Percentiles rank a stretch among this genome's conserved stretches.
These are phyloP conservation scores for Fomitopsis serialis DNA, from an alignment of 768 basidiomycete species.

Conservation along the genomic window DNA sequence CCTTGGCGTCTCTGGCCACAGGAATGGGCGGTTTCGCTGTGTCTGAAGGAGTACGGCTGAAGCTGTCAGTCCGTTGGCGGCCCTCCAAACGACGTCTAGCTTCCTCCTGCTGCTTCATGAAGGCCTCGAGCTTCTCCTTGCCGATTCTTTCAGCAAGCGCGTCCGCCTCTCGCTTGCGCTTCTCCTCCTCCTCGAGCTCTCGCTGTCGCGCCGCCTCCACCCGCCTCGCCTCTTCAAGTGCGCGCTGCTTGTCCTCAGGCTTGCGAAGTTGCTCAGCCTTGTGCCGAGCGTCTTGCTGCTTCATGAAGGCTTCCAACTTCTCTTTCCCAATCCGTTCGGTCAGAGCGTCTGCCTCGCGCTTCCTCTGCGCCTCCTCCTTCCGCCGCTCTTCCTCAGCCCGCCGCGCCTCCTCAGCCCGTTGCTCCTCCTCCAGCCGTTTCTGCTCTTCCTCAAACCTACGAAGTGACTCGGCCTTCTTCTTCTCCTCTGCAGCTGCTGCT, in stretches of 20 bases:
- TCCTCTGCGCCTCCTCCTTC: conserved; percentile 10
- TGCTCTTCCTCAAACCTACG: conserved; percentile 24
- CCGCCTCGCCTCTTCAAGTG: conserved; percentile 24
- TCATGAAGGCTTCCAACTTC: not conserved
- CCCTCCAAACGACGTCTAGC: not conserved
- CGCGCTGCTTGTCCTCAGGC: conserved; percentile 27
- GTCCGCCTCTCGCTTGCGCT: not conserved
- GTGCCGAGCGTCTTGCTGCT: conserved; percentile 9
- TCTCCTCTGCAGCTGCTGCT: not conserved
- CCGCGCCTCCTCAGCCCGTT: conserved; percentile 30
- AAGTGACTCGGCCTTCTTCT: conserved; percentile 22
- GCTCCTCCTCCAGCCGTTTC: conserved; percentile 25
- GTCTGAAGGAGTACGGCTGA: not conserved
- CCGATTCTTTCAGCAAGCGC: not conserved
- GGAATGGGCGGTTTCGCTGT: not conserved
- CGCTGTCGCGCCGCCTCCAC: conserved; percentile 30
- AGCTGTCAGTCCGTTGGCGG: conserved; percentile 1
- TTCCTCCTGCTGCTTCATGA: conserved; percentile 1
- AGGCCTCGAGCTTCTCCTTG: not conserved
- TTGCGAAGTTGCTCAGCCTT: conserved; percentile 19
- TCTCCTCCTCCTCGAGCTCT: conserved; percentile 13
- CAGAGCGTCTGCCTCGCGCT: conserved; percentile 5
- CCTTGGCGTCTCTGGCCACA: not conserved
- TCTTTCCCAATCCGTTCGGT: not conserved
- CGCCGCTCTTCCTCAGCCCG: conserved; percentile 18